These are phyloP conservation scores for Euphorbia schlechtendalii DNA, from an alignment of 441 rosid species.

Conservation along the genomic window DNA sequence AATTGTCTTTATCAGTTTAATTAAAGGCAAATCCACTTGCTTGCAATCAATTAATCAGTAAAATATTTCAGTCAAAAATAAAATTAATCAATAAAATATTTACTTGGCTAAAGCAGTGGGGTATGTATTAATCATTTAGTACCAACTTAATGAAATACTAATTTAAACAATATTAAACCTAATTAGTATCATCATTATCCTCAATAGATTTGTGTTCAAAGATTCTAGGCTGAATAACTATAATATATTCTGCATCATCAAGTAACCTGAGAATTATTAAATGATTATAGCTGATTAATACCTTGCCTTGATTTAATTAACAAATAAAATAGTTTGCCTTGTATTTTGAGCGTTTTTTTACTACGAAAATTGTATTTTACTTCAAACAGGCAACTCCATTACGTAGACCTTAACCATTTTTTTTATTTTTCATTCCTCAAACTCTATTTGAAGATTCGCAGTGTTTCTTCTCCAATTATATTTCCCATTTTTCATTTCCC, in stretches of 20 bases:
- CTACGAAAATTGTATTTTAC: too few relatives aligned
- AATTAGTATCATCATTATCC: slow-evolving; percentile 12
- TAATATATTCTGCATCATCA: neutral
- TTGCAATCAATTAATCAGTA: slow-evolving; percentile 3
- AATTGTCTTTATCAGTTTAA: slow-evolving; percentile 32
- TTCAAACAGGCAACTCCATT: too few relatives aligned
- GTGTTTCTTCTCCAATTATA: too few relatives aligned
- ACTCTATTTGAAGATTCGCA: too few relatives aligned
- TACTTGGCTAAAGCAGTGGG: neutral
- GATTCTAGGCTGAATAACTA: neutral
- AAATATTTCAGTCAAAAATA: neutral
- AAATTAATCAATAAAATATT: neutral
- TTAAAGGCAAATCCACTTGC: neutral
- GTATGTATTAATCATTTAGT: slow-evolving; percentile 18
- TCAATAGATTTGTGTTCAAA: neutral
- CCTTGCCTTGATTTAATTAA: too few relatives aligned
- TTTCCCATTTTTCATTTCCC: too few relatives aligned
- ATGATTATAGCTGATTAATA: neutral
- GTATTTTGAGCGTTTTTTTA: too few relatives aligned
- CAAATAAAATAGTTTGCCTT: too few relatives aligned
- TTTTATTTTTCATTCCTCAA: too few relatives aligned
- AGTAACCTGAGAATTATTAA: neutral
- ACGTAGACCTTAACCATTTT: too few relatives aligned
- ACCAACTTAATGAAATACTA: neutral
- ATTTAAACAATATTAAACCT: slow-evolving; percentile 3